Evolutionary conservation across 2,329 filamentous ascomycete species (phyloP), one percentile per base, ranked within the genome.

Genomic region (Rasamsonia emersonii): DNA sequence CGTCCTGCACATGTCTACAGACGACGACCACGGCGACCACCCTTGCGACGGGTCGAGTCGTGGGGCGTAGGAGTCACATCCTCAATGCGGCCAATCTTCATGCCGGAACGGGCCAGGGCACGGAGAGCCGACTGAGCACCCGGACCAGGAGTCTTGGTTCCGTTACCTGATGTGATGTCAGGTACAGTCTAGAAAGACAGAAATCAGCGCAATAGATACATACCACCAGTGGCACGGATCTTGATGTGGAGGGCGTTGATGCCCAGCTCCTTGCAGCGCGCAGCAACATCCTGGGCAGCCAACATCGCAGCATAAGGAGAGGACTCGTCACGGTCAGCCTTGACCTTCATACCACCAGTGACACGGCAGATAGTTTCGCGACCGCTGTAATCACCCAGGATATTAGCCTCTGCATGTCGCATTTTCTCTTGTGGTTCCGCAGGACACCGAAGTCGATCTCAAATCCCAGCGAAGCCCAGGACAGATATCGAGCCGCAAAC

Each of bases 1-100:
- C 54, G 32, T 43, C 43, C 40, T 47, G 50, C 53, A 64, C 45
- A 62, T 58, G 66, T 70, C 84, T 75, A 98, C 71, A 98, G 84
- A 94, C 91, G 89, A 75, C 91, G 91, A 96, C 91, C 91, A 84
- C 91, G 89, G 73, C 91, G 88, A 95, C 91, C 91, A 76, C 91
- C 91, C 86, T 98, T 98, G 76, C 89, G 88, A 73, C 91, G 85
- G 62, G 91, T 98, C 68, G 86, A 94, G 73, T 98, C 91, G 69
- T 91, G 98, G 58, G 93, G 91, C 43, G 91, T 98, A 58, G 91
- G 91, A 58, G 93, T 98, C 49, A 98, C 91, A 67, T 98, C 91
- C 82, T 98, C 91, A 61, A 98, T 98, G 64, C 91, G 84, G 65
- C 91, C 91, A 59, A 98, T 98, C 77, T 89, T 93, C 93, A 98